Evolutionary conservation across 306 rosid genomes (phyloP).

Genomic region (Hylodesmum podocarpum): DNA sequence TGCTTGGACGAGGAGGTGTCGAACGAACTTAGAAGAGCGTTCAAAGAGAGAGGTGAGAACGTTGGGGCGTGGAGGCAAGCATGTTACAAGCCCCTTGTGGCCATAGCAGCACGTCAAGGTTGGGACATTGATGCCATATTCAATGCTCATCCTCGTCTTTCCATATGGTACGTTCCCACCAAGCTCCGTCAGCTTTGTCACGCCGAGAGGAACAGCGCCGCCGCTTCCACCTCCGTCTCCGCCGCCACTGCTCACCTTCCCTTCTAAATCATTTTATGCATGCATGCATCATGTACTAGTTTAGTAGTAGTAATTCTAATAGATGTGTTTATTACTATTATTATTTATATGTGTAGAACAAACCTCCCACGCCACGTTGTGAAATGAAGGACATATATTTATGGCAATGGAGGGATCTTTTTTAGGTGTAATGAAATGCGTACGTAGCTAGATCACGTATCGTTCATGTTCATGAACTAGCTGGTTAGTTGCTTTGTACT

Average conservation of each 20-base stretch:
- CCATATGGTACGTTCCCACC: constrained; percentile 93
- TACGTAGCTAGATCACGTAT: neutral
- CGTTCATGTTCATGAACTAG: neutral
- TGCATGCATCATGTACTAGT: neutral
- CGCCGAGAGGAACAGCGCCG: constrained; percentile 60
- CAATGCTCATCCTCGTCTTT: constrained; percentile 75
- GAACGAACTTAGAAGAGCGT: constrained; percentile 60
- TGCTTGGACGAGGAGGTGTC: constrained; percentile 81
- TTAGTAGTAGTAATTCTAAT: no score
- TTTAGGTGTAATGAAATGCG: neutral
- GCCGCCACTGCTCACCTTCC: constrained; percentile 41
- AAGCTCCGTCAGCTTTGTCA: constrained; percentile 96
- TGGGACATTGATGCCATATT: constrained; percentile 97
- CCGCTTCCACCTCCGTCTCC: constrained; percentile 61
- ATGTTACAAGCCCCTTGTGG: constrained; percentile 80
- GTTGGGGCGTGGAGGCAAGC: constrained; percentile 94
- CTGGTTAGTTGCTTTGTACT: neutral
- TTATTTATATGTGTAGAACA: neutral
- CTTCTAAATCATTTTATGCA: constrained; percentile 22
- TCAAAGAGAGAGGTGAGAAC: constrained; percentile 82
- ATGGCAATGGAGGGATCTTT: neutral
- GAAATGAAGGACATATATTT: neutral
- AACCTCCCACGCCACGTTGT: neutral
- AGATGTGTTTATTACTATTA: neutral
- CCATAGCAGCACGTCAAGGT: constrained; percentile 71